Base-by-base conservation (phyloP, 345 rosid species). In the Turnera subulata region DNA sequence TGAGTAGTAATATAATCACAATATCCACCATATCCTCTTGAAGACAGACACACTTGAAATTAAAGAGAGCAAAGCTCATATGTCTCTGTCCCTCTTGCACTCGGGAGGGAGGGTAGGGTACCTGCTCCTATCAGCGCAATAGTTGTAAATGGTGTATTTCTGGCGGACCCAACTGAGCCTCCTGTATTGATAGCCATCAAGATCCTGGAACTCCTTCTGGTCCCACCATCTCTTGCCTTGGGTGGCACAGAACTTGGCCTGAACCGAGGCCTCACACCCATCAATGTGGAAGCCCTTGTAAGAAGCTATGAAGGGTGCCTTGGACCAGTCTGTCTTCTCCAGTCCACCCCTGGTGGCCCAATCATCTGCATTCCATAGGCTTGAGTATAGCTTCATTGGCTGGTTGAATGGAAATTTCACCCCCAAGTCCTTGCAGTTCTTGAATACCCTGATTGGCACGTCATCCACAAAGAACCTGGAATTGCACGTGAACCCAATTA, bases 401-500 rank as follows among this genome's bases (percentile, higher is more conserved):
- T 61, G 65, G 26, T 61, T 16, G 50, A 61, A 61, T 26, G 65
- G 65, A 42, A 61, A 61, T 8, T 15, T 51, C 39, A 61, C 50
- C 40, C 72, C 69, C n/a, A 61, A 12, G 9, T 66, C 62, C 35
- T 59, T 46, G 51, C 58, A 32, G 63, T 63, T 73, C 65, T 58
- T 63, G 66, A 68, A 68, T 35, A 46, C 74, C 20, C 64, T 59
- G 18, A 73, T 61, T 0, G 66, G 78, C 8, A 65, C 11, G 12
- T 63, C 55, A 11, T 68, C 70, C 10, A 69, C 64, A 33, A 55
- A 64, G 59, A 66, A 60, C 51, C 70, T 63, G 69, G 35, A 8
- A 4, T 3, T 29, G 8, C 35, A 29, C 8, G 35, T 29, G 35
- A 4, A 29, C 8, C 35, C 35, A 29, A 4, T 3, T 29, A 29